Percentiles rank a stretch among this genome's conserved stretches.
phyloP scores from a whole-genome alignment of 2,329 filamentous ascomycete species.

The Fusarium musae region DNA sequence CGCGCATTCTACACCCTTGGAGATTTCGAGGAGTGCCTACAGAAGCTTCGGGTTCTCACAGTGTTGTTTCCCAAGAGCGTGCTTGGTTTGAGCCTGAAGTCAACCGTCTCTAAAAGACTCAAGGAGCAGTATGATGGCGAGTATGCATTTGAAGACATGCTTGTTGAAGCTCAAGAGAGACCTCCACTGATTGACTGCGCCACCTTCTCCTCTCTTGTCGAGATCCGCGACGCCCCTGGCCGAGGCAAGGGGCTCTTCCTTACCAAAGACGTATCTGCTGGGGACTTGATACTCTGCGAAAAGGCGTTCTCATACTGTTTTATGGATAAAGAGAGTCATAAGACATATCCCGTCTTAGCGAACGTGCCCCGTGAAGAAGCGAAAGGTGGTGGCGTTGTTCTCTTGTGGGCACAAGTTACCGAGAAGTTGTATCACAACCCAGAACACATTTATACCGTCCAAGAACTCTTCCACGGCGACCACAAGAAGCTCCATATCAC shows the following conservation, averaged over 20 bases:
- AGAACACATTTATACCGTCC: not conserved
- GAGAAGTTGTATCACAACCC: slow-evolving; percentile 60
- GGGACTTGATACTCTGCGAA: slow-evolving; percentile 65
- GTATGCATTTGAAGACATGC: slow-evolving; percentile 54
- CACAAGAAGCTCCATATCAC: slow-evolving; percentile 46
- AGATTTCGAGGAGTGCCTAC: slow-evolving; percentile 51
- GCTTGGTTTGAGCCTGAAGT: not conserved
- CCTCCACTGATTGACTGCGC: slow-evolving; percentile 60
- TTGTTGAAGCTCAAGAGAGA: slow-evolving; percentile 48
- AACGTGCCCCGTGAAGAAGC: slow-evolving; percentile 49
- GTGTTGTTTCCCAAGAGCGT: slow-evolving; percentile 50
- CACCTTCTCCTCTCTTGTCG: slow-evolving; percentile 56
- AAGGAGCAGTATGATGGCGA: slow-evolving; percentile 51
- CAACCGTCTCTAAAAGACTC: slow-evolving; percentile 47
- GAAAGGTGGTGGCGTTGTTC: slow-evolving; percentile 52
- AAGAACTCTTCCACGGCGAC: slow-evolving; percentile 54
- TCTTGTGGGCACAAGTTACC: slow-evolving; percentile 53
- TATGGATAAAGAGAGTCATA: not conserved
- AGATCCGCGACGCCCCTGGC: slow-evolving; percentile 52
- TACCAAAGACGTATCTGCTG: slow-evolving; percentile 57
- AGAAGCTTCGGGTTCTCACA: slow-evolving; percentile 49
- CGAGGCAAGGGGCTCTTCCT: slow-evolving; percentile 64
- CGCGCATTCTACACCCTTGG: slow-evolving; percentile 57
- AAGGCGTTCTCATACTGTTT: slow-evolving; percentile 62
- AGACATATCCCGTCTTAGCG: slow-evolving; percentile 44